Conservation (phyloP, 2,329 filamentous ascomycete genomes). For the Alternaria rosae region DNA sequence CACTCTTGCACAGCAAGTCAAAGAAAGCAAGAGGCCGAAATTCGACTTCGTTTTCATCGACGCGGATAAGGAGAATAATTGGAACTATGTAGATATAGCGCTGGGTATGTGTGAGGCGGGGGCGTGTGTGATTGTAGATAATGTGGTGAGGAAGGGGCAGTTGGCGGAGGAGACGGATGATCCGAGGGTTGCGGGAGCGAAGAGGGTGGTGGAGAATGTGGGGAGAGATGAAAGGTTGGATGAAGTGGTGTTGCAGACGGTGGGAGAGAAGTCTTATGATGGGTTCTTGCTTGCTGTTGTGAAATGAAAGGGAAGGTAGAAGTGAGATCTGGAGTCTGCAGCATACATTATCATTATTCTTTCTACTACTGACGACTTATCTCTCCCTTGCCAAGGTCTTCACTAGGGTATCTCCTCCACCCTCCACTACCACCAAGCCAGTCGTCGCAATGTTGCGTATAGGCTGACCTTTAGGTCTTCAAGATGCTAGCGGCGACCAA, state of each 20-base stretch:
- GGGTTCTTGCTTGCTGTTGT: slow-evolving; percentile 54
- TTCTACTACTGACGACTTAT: neutral
- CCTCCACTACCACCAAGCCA: neutral
- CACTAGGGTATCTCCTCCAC: neutral
- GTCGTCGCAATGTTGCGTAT: neutral
- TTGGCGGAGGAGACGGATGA: slow-evolving; percentile 43
- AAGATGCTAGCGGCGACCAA: slow-evolving; percentile 44
- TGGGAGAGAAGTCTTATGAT: slow-evolving; percentile 58
- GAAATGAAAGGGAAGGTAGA: slow-evolving; percentile 25
- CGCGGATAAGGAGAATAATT: slow-evolving; percentile 60
- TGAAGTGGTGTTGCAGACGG: slow-evolving; percentile 55
- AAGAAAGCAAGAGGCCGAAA: slow-evolving; percentile 46
- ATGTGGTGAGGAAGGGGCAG: slow-evolving; percentile 56
- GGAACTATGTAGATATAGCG: slow-evolving; percentile 58
- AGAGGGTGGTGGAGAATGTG: slow-evolving; percentile 53
- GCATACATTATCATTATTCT: slow-evolving; percentile 8
- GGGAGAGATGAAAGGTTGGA: slow-evolving; percentile 55
- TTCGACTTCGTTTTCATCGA: slow-evolving; percentile 64
- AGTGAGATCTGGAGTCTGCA: neutral
- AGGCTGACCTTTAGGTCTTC: slow-evolving; percentile 29
- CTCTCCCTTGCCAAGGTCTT: neutral
- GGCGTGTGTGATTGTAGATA: slow-evolving; percentile 59
- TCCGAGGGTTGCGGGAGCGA: slow-evolving; percentile 41
- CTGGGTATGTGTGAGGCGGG: slow-evolving; percentile 52
- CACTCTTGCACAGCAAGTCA: slow-evolving; percentile 52